Evolutionary conservation across 2,329 filamentous ascomycete genomes (phyloP).

Genomic region (Bipolaris sorokiniana): DNA sequence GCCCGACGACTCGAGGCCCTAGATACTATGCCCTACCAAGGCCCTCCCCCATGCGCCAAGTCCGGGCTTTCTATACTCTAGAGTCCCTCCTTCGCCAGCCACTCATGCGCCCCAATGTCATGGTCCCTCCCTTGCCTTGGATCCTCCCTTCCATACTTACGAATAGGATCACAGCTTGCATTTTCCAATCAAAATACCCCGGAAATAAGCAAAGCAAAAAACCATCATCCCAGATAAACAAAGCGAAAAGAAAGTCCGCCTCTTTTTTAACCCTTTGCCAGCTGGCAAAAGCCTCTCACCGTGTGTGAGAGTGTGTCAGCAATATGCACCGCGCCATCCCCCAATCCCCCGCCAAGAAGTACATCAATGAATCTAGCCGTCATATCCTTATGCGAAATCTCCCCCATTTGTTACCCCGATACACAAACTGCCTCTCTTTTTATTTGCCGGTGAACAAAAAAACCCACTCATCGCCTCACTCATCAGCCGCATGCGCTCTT

Average conservation of each 20-base stretch:
- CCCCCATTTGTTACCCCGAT: too few relatives aligned
- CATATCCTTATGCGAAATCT: conserved; percentile 19
- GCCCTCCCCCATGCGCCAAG: conserved; percentile 22
- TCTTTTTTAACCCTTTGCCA: conserved; percentile 12
- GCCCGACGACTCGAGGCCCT: conserved; percentile 16
- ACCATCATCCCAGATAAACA: conserved; percentile 1
- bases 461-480: too few relatives aligned
- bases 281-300: conserved; percentile 12
- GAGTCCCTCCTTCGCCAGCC: not conserved
- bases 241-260: not conserved
- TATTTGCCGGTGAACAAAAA: not conserved
- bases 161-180: too few relatives aligned
- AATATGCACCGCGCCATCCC: not conserved
- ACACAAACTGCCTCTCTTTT: too few relatives aligned
- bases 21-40: too few relatives aligned
- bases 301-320: not conserved
- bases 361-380: conserved; percentile 17
- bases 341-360: not conserved
- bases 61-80: not conserved
- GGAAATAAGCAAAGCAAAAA: conserved; percentile 22
- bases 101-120: conserved; percentile 3
- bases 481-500: too few relatives aligned
- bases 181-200: not conserved
- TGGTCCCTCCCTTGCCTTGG: not conserved
- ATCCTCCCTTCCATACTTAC: not conserved